Conservation (phyloP, 2,329 filamentous ascomycete genomes). For the Escovopsis weberi region DNA sequence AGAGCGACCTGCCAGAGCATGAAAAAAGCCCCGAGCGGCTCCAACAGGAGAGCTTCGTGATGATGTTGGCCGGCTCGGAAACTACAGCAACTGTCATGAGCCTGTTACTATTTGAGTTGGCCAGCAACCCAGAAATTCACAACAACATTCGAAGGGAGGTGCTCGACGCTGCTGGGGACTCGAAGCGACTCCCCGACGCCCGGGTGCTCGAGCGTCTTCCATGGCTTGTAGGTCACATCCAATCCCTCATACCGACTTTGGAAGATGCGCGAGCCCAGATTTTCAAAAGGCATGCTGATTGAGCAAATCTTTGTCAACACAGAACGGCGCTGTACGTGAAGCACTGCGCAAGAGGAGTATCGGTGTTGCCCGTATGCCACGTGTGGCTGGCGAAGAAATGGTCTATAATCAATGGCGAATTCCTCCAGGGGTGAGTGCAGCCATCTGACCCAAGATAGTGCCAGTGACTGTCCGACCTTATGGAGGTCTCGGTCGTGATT, state of each 20-base stretch:
- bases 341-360: not conserved
- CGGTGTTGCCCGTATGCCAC: not conserved
- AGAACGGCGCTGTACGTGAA: not conserved
- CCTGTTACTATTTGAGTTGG: constrained; percentile 20
- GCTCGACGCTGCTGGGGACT: not conserved
- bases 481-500: too few species aligned
- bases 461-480: too few species aligned
- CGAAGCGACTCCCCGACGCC: constrained; percentile 5
- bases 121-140: constrained; percentile 16
- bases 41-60: constrained; percentile 15
- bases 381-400: not conserved
- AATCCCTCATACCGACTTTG: not conserved
- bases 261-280: not conserved
- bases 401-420: not conserved
- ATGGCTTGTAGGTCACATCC: constrained; percentile 18
- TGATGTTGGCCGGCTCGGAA: constrained; percentile 22
- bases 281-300: not conserved
- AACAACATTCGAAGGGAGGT: constrained; percentile 20
- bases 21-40: not conserved
- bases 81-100: constrained; percentile 21
- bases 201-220: constrained; percentile 18
- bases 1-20: not conserved
- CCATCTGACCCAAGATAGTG: not conserved
- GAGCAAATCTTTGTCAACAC: not conserved
- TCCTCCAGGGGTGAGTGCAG: not conserved